phyloP scores from a whole-genome alignment of 305 asterid genomes.

The Plantago rigida region DNA sequence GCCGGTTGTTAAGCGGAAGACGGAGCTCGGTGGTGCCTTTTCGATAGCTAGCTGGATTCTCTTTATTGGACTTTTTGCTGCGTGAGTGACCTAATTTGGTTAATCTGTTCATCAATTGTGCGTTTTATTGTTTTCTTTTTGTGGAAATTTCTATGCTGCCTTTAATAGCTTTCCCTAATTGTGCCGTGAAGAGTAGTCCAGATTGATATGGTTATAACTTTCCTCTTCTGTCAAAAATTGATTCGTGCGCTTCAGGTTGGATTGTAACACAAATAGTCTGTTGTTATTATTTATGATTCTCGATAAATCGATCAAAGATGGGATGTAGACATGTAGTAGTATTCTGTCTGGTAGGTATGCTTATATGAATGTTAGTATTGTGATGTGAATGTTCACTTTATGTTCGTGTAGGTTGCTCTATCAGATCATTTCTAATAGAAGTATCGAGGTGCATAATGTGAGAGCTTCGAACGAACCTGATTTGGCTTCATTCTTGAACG shows the following conservation, averaged over 20 bases:
- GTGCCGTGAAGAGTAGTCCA: not conserved
- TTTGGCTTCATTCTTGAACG: conserved; percentile 60
- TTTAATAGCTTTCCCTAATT: not conserved
- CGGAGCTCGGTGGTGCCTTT: conserved; percentile 90
- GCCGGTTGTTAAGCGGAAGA: conserved; percentile 67
- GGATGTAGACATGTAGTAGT: not conserved
- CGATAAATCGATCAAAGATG: not conserved
- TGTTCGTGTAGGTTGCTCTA: conserved; percentile 63
- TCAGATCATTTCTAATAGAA: conserved; percentile 76
- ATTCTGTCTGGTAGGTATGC: too few species aligned
- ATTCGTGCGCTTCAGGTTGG: too few species aligned
- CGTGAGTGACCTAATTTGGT: conserved; percentile 47
- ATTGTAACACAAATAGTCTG: too few species aligned
- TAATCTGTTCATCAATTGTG: not conserved
- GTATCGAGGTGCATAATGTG: conserved; percentile 78
- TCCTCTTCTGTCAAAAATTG: too few species aligned
- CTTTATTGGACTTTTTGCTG: conserved; percentile 75
- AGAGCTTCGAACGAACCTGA: conserved; percentile 84
- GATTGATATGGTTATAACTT: too few species aligned
- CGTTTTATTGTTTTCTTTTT: not conserved
- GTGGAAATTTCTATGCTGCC: not conserved
- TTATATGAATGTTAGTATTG: too few species aligned
- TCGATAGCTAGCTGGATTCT: conserved; percentile 88
- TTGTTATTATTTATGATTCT: not conserved
- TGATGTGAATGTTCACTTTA: not conserved